Base-by-base conservation (phyloP, 257 asterid species). In the Catharanthus roseus region DNA sequence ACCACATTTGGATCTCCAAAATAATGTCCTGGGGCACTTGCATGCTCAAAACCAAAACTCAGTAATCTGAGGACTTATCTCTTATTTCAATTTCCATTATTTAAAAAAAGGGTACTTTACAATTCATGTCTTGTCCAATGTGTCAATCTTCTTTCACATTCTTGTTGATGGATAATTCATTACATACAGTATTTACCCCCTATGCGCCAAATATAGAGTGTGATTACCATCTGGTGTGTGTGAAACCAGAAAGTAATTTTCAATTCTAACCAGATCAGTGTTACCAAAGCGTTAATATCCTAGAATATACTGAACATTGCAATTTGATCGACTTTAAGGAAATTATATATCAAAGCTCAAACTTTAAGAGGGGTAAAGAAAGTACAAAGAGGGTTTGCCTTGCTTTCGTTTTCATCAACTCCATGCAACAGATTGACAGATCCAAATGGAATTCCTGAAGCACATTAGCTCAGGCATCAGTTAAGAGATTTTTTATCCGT, bases 401-500 rank as follows among this genome's bases (percentile, higher is more conserved):
- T 95, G 97, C 95, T 95, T 91, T 95, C 99, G 72, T 89, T 83
- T 79, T 89, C 96, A 84, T 95, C 99, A 29, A 95, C 96, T 72
- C 99, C 99, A 67, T 88, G 87, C 87, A 86, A 74, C 74, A 95
- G 86, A 86, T 95, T 95, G 74, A 95, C 99, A 58, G 99, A 95
- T 65, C 99, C 99, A 75, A 85, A 95, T 65, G 99, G 99, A 79
- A 95, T 95, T 75, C 99, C 99, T 95, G 96, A 79, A 83, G 77
- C 82, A 81, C 47, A 24, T 49, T 50, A 68, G 13, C 36, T 12
- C 29, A 26, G 26, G 26, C n/a, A 45, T 73, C 67, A 75, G 44
- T 36, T 41, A 19, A 61, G 58, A 50, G 41, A 75, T 49, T 24
- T 42, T 49, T 8, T 50, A 56, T 50, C 24, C 28, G 18, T 68